These are phyloP conservation scores for Arthroderma sp. DNA, from an alignment of 2,329 filamentous ascomycete genomes.

Conservation along the genomic window DNA sequence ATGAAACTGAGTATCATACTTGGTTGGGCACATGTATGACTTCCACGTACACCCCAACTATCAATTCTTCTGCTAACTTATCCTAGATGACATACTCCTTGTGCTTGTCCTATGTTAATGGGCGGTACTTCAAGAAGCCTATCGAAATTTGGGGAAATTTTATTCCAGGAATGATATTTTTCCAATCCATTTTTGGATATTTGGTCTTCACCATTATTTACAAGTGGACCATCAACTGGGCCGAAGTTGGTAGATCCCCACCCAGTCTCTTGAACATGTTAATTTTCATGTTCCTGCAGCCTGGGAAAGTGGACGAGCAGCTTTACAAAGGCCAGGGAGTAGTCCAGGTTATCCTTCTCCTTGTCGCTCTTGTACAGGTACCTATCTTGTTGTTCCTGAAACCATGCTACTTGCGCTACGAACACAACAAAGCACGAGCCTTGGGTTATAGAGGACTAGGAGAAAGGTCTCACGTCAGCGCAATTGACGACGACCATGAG, in stretches of 20 bases:
- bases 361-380: conserved; percentile 74
- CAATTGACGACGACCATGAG: conserved; percentile 78
- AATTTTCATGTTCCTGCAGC: conserved; percentile 97
- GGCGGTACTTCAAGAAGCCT: conserved; percentile 82
- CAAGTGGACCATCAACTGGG: conserved; percentile 94
- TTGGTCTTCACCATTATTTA: conserved; percentile 87
- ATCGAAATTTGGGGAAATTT: conserved; percentile 98
- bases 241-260: conserved; percentile 49
- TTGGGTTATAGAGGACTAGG: conserved; percentile 88
- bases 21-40: conserved; percentile 67
- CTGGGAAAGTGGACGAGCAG: conserved; percentile 53
- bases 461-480: conserved; percentile 75
- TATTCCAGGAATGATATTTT: conserved; percentile 96
- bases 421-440: conserved; percentile 79
- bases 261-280: conserved; percentile 95
- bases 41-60: not conserved
- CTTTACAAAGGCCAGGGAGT: conserved; percentile 65
- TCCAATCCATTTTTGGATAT: conserved; percentile 97
- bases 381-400: conserved; percentile 88
- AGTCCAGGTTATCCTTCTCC: conserved; percentile 65
- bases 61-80: not conserved
- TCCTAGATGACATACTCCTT: conserved; percentile 86
- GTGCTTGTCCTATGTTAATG: conserved; percentile 84
- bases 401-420: conserved; percentile 85
- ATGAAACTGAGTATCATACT: conserved; percentile 99